Conservation (phyloP, 345 rosid species). For the Dipteronia sinensis region DNA sequence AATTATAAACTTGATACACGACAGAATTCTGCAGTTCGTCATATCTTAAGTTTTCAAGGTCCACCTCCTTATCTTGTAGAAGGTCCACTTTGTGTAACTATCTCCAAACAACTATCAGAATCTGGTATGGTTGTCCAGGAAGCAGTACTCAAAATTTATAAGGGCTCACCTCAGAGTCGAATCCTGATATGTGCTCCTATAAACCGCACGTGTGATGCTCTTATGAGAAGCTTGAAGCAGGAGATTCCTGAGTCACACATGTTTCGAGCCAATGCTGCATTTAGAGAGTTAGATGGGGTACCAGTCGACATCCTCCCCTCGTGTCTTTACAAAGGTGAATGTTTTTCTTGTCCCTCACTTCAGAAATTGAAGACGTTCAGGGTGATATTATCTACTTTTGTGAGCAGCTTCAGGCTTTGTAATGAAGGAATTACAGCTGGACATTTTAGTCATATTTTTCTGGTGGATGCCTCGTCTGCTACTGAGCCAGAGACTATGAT, state of each 20-base stretch:
- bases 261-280: slow-evolving; percentile 48
- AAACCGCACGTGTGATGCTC: slow-evolving; percentile 38
- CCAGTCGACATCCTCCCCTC: slow-evolving; percentile 34
- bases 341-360: slow-evolving; percentile 35
- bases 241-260: slow-evolving; percentile 24
- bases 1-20: slow-evolving; percentile 4
- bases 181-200: slow-evolving; percentile 38
- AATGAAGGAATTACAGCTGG: slow-evolving; percentile 29
- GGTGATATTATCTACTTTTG: slow-evolving; percentile 37
- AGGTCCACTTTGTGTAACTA: slow-evolving; percentile 28
- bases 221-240: slow-evolving; percentile 34
- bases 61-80: slow-evolving; percentile 36
- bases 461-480: slow-evolving; percentile 39
- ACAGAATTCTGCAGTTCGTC: slow-evolving; percentile 22
- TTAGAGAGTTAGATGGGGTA: slow-evolving; percentile 35
- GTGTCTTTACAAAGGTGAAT: slow-evolving; percentile 23
- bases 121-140: slow-evolving; percentile 30
- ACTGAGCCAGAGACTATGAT: slow-evolving; percentile 46
- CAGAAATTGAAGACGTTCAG: slow-evolving; percentile 17
- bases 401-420: slow-evolving; percentile 33
- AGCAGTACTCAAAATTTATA: slow-evolving; percentile 31
- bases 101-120: slow-evolving; percentile 18
- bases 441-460: slow-evolving; percentile 38
- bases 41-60: slow-evolving; percentile 25
- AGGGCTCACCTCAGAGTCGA: slow-evolving; percentile 1